Evolutionary conservation across 1,139 yeast genomes (phyloP).

Genomic region (Yamadazyma diddensiae): DNA sequence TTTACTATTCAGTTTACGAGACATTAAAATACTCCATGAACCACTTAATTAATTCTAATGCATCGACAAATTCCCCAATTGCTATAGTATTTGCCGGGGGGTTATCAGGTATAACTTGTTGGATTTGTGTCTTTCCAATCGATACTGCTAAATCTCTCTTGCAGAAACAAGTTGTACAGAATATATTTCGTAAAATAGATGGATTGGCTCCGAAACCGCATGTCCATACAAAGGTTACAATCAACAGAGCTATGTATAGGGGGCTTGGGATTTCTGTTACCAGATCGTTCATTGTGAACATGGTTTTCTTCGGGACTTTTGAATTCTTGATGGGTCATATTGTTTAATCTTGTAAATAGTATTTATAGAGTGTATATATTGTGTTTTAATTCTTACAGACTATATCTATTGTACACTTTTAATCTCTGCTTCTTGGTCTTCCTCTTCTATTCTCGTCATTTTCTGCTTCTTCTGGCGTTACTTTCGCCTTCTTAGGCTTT

Average conservation of each 20-base stretch:
- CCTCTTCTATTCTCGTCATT: conserved; percentile 15
- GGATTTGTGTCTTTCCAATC: conserved; percentile 74
- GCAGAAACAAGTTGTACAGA: conserved; percentile 71
- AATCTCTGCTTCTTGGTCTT: conserved; percentile 8
- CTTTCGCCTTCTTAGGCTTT: conserved; percentile 9
- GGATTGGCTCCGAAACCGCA: conserved; percentile 39
- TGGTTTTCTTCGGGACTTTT: conserved; percentile 71
- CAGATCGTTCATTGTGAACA: conserved; percentile 68
- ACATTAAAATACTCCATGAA: conserved; percentile 54
- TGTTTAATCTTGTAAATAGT: conserved; percentile 20
- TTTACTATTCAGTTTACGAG: conserved; percentile 76
- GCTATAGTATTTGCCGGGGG: conserved; percentile 68
- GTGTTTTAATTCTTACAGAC: background rate
- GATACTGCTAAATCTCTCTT: conserved; percentile 75
- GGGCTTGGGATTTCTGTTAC: conserved; percentile 75
- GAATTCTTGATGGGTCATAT: conserved; percentile 62
- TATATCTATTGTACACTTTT: background rate
- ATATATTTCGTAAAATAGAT: conserved; percentile 51
- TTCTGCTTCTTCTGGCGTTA: conserved; percentile 10
- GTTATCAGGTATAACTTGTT: conserved; percentile 67
- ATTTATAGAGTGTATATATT: conserved; percentile 1
- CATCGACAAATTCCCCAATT: conserved; percentile 28
- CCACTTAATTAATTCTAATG: conserved; percentile 28
- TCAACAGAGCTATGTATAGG: conserved; percentile 56
- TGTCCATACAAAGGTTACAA: conserved; percentile 29